Conservation (phyloP, 2,329 filamentous ascomycete genomes). For the Pseudocercospora crystallina region DNA sequence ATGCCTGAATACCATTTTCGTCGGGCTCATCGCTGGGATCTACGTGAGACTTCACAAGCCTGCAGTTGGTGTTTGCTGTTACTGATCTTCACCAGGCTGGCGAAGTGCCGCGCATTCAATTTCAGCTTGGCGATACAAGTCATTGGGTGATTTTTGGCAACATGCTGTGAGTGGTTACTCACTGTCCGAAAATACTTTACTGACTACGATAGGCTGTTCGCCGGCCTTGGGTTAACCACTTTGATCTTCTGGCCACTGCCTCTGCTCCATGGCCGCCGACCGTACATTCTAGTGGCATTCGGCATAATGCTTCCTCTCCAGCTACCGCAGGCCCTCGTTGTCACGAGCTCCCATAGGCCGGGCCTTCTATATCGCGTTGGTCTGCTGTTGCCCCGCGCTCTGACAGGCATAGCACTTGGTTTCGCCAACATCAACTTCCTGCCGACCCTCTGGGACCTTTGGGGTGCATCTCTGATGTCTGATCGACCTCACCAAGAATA, state of each 20-base stretch:
- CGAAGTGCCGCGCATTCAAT: slow-evolving; percentile 76
- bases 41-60: slow-evolving; percentile 49
- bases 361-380: slow-evolving; percentile 58
- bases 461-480: slow-evolving; percentile 73
- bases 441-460: slow-evolving; percentile 69
- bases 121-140: slow-evolving; percentile 68
- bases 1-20: slow-evolving; percentile 69
- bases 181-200: background rate
- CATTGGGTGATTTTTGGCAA: slow-evolving; percentile 72
- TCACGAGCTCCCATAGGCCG: slow-evolving; percentile 58
- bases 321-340: slow-evolving; percentile 71
- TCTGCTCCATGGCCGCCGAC: slow-evolving; percentile 72
- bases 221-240: slow-evolving; percentile 68
- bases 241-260: slow-evolving; percentile 73
- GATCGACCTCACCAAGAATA: slow-evolving; percentile 70
- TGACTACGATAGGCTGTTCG: slow-evolving; percentile 54
- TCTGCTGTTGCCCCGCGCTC: slow-evolving; percentile 61
- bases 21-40: slow-evolving; percentile 70
- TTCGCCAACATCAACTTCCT: slow-evolving; percentile 78
- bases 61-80: background rate
- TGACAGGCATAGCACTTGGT: slow-evolving; percentile 69
- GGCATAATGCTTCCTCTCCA: slow-evolving; percentile 69
- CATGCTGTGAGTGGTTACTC: slow-evolving; percentile 50
- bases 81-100: slow-evolving; percentile 51
- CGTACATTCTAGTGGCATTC: slow-evolving; percentile 70